Base-by-base conservation (phyloP, 139 green algal species). In the Chlamydomonas schloesseri region DNA sequence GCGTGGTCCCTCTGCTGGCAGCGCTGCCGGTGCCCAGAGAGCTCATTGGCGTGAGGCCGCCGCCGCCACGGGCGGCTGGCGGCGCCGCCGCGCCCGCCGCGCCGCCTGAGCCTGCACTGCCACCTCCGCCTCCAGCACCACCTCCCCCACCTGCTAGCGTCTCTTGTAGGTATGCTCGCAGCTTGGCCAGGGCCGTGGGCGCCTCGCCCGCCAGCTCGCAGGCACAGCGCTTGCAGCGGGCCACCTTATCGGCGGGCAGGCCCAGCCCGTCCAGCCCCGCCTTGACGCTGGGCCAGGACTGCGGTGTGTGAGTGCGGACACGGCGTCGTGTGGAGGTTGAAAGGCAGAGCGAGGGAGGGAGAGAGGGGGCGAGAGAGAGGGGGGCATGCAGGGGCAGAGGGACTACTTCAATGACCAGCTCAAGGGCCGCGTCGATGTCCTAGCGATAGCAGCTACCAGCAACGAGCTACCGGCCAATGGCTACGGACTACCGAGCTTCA, bases 211-310 rank as follows among this genome's bases (percentile, higher is more conserved):
- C 87, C 34, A 93, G 71, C 74, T 95, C 82, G 80, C 95, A 86
- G 53, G 93, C 81, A 60, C 92, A 90, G 62, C 93, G 84, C 36
- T 93, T 90, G 88, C 91, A 94, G n/a, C 89, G 81, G 3, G 76
- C 88, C 4, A 97, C 89, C 23, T 84, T 84, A 21, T 90, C 90
- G 3, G 72, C 46, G 3, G 73, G n/a, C 29, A 98, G 50, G 0
- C 93, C 85, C 64, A 98, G 73, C 3, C 93, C 95, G 34, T 96
- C 90, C 67, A 98, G 88, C 3, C 82, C 93, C 20, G 85, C 90
- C 24, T 91, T 81, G 42, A 96, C 91, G 50, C 83, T 71, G 6
- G 93, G 93, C 95, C 94, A 97, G 23, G 83, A 64, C 78, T 88
- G 85, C 73, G 42, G 88, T 77, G n/a, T n/a, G n/a, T n/a, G n/a